phyloP scores from a whole-genome alignment of 805 yeast genomes.

The Saturnispora ahearnii region DNA sequence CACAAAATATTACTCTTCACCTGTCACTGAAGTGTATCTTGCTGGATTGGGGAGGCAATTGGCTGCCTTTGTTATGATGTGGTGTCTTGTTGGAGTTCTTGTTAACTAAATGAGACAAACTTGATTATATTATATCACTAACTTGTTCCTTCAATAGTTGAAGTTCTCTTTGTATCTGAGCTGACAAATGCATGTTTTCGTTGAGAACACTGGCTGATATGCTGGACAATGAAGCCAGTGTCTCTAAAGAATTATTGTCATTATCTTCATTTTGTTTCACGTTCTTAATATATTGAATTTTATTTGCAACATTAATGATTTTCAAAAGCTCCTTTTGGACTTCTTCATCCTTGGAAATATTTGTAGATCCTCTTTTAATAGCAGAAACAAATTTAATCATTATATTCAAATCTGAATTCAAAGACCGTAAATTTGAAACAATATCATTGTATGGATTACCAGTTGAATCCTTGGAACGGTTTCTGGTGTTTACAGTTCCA shows the following conservation, averaged over 20 bases:
- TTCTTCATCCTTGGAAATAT: neutral
- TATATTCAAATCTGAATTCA: neutral
- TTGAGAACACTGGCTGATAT: constrained; percentile 5
- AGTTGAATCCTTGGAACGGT: neutral
- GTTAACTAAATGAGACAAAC: constrained; percentile 17
- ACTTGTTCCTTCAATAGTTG: neutral
- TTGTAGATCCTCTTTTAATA: constrained; percentile 6
- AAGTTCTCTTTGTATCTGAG: neutral
- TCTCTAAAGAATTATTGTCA: neutral
- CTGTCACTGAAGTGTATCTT: constrained; percentile 34
- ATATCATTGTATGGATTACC: neutral
- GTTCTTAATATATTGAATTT: neutral
- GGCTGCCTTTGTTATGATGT: constrained; percentile 46
- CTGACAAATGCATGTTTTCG: constrained; percentile 1
- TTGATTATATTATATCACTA: neutral
- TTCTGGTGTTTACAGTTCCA: neutral
- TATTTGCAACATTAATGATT: constrained; percentile 11
- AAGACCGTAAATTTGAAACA: neutral
- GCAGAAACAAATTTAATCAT: constrained; percentile 11
- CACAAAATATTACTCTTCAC: constrained; percentile 30
- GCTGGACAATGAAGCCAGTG: constrained; percentile 2
- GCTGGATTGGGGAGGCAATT: constrained; percentile 39
- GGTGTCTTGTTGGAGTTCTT: constrained; percentile 48
- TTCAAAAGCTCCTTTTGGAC: constrained; percentile 9
- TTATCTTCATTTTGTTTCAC: neutral